Evolutionary conservation across 352 stramenopile genomes (phyloP).

Genomic region (Peronospora destructor): DNA sequence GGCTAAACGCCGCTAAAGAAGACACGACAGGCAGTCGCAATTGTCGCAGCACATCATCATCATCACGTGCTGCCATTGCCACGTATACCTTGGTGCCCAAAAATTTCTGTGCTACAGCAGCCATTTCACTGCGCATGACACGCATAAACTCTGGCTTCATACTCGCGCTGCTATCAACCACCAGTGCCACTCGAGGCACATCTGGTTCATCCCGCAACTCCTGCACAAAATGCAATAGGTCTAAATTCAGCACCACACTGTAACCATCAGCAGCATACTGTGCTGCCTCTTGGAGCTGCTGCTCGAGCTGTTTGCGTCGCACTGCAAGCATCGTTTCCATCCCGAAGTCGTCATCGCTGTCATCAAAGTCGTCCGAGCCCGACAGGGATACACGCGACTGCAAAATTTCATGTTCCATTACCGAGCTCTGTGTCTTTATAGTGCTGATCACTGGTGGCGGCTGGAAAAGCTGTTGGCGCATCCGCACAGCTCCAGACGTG

Average conservation of each 20-base stretch:
- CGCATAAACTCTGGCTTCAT: conserved; percentile 7
- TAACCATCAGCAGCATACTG: conserved; percentile 49
- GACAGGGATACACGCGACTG: conserved; percentile 8
- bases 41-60: conserved; percentile 32
- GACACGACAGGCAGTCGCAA: conserved; percentile 31
- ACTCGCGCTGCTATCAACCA: conserved; percentile 18
- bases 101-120: conserved; percentile 34
- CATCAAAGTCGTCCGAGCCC: conserved; percentile 35
- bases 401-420: conserved; percentile 5
- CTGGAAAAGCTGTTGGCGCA: conserved; percentile 57
- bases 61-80: conserved; percentile 7
- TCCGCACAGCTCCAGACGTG: conserved; percentile 41
- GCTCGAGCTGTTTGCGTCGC: conserved; percentile 39
- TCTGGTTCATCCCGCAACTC: conserved; percentile 32
- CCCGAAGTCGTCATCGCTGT: conserved; percentile 41
- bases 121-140: conserved; percentile 39
- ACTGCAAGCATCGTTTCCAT: conserved; percentile 33
- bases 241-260: conserved; percentile 36
- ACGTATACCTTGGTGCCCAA: conserved; percentile 60
- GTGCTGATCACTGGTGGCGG: conserved; percentile 11
- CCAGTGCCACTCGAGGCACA: conserved; percentile 36
- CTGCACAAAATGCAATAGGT: conserved; percentile 25
- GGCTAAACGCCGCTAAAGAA: conserved; percentile 43
- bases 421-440: conserved; percentile 1
- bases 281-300: conserved; percentile 36